Base-by-base conservation (phyloP, 2,329 filamentous ascomycete species). In the Pestalotiopsis sp. region DNA sequence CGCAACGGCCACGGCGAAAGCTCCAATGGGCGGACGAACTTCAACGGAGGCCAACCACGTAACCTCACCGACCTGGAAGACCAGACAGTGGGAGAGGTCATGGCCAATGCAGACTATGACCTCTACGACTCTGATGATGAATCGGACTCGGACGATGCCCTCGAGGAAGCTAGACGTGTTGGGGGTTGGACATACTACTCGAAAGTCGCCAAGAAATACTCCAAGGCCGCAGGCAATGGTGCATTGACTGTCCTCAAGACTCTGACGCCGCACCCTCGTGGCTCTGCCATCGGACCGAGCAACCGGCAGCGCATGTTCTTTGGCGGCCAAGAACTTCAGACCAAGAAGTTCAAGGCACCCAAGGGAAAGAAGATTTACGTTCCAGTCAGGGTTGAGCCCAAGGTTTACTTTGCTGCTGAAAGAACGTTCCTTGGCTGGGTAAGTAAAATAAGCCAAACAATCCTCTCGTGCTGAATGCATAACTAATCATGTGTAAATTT, bases 391-490 rank as follows among this genome's bases (percentile, higher is more conserved):
- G 95, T 99, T 41, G 96, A 99, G 81, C 96, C 96, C 41, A 99
- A 99, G 83, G 96, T 99, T 65, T 97, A 94, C 81, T 97, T 99
- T 78, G 96, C 96, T 25, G 95, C 94, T 0, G 96, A 99, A 81
- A 90, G 96, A 72, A 99, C 96, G 0, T 99, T 98, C 82, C 87
- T 99, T 68, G 93, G 94, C 71, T 99, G 96, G 94, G 91, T 92
- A 82, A 83, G 89, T 83, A 31, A 14, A 23, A 49, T 14, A 49
- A n/a, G n/a, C 14, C 13, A 14, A 14, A n/a, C 14, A 9, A 9
- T n/a, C 39, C 17, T 68, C 20, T 2, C 6, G 9, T 4, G 11
- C 17, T 25, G 9, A 36, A 13, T 27, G 3, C 41, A 56, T 27
- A 17, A 38, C 25, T 36, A 25, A 52, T 38, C 69, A 76, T 72